Evolutionary conservation across 768 basidiomycete genomes (phyloP).

Genomic region (Mycena venus): DNA sequence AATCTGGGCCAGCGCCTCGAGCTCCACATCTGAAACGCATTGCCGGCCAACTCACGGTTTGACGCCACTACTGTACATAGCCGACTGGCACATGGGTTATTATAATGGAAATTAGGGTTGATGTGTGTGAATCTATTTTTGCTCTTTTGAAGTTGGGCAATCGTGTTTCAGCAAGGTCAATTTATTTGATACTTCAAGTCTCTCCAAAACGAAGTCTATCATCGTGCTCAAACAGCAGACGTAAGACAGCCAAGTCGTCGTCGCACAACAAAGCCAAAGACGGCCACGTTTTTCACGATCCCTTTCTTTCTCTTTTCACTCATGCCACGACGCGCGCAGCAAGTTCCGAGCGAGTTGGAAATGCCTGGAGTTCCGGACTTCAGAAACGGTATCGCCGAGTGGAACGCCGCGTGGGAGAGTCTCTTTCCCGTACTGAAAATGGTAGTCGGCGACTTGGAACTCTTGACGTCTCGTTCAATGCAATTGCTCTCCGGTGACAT

Average conservation of each 20-base stretch:
- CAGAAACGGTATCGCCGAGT: slow-evolving; percentile 5
- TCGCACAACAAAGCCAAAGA: slow-evolving; percentile 12
- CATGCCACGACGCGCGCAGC: slow-evolving; percentile 10
- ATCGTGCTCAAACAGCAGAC: slow-evolving; percentile 7
- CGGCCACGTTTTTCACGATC: slow-evolving; percentile 5
- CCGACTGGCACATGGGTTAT: too few relatives aligned
- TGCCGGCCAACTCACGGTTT: not conserved
- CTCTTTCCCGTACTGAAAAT: slow-evolving; percentile 1
- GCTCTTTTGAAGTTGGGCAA: too few relatives aligned
- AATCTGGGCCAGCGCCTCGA: too few relatives aligned
- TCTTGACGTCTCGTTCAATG: slow-evolving; percentile 9
- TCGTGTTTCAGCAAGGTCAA: too few relatives aligned
- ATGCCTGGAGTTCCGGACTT: not conserved
- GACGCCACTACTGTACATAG: too few relatives aligned
- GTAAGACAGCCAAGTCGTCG: not conserved
- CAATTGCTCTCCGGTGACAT: not conserved
- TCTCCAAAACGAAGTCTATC: too few relatives aligned
- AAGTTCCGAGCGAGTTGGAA: slow-evolving; percentile 3
- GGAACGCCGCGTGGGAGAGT: slow-evolving; percentile 12
- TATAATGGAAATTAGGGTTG: too few relatives aligned
- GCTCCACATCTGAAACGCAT: not conserved
- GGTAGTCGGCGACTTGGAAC: slow-evolving; percentile 13
- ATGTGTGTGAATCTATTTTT: too few relatives aligned
- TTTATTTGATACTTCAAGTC: too few relatives aligned
- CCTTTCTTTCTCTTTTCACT: slow-evolving; percentile 7